phyloP scores from a whole-genome alignment of 768 basidiomycete genomes.

The Erythrobasidium yunnanense region DNA sequence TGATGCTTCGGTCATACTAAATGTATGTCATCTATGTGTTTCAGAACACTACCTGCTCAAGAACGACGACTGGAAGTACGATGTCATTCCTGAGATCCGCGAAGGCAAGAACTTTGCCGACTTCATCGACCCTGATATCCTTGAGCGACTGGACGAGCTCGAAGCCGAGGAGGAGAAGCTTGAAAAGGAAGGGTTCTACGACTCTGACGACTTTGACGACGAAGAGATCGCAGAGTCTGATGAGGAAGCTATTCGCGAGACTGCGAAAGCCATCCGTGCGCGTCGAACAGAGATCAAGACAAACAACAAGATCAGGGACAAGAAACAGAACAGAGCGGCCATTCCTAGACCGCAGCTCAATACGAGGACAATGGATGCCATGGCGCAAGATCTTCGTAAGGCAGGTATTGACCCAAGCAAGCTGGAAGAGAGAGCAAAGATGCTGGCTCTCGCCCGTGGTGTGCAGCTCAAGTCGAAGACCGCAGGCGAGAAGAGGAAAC shows the following conservation, averaged over 20 bases:
- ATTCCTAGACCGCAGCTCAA: conserved; percentile 57
- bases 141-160: conserved; percentile 88
- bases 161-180: conserved; percentile 92
- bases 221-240: conserved; percentile 48
- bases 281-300: conserved; percentile 46
- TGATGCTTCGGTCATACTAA: neutral
- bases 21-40: conserved; percentile 7
- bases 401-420: conserved; percentile 79
- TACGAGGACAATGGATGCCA: conserved; percentile 49
- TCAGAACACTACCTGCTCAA: conserved; percentile 80
- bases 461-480: conserved; percentile 40
- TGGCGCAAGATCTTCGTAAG: conserved; percentile 68
- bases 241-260: conserved; percentile 57
- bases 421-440: conserved; percentile 75
- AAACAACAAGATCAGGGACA: conserved; percentile 62
- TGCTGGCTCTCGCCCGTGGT: conserved; percentile 60
- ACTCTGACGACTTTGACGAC: conserved; percentile 67
- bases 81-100: conserved; percentile 96
- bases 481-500: conserved; percentile 58
- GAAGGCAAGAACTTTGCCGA: conserved; percentile 98
- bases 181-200: conserved; percentile 91
- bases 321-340: conserved; percentile 74
- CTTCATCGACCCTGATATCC: conserved; percentile 95
- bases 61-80: conserved; percentile 88
- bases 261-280: conserved; percentile 50